Percentiles rank a stretch among this genome's conserved stretches.
Conservation (phyloP, 345 rosid species). For the Euphorbia tirucalli region DNA sequence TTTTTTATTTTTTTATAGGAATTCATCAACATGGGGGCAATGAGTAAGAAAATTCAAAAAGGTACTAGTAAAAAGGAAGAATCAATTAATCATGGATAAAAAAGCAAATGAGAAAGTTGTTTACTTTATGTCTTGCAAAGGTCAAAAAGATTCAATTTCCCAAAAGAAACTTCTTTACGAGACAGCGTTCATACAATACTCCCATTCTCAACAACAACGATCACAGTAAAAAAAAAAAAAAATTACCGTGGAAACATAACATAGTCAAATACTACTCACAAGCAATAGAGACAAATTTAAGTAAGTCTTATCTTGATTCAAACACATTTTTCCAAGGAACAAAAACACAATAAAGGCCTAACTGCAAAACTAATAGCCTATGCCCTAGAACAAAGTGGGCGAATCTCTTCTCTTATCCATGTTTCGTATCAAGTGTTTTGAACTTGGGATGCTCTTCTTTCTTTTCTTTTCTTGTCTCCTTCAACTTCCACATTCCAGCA, state of each 20-base stretch:
- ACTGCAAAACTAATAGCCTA: constrained; percentile 10
- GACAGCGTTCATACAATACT: constrained; percentile 29
- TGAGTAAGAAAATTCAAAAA: constrained; percentile 12
- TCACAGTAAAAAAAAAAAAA: neutral
- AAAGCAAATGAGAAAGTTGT: constrained; percentile 32
- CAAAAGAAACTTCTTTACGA: constrained; percentile 32
- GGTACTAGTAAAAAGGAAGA: constrained; percentile 11
- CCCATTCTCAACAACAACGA: constrained; percentile 18
- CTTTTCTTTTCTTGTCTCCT: constrained; percentile 4
- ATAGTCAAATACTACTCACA: neutral
- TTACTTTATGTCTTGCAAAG: constrained; percentile 35
- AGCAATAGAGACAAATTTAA: neutral
- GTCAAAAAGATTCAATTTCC: constrained; percentile 60
- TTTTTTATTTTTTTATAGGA: neutral
- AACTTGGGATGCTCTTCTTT: neutral
- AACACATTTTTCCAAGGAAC: neutral
- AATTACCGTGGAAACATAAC: neutral
- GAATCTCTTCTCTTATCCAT: too few species aligned
- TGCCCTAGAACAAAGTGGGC: constrained; percentile 3
- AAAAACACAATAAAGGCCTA: too few species aligned
- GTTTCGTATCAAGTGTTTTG: too few species aligned
- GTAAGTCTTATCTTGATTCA: neutral
- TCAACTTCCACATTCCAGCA: too few species aligned
- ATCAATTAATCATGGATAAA: constrained; percentile 20
- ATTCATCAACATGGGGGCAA: constrained; percentile 22